Base-by-base conservation (phyloP, 2,329 filamentous ascomycete species). In the Coniella lustricola region DNA sequence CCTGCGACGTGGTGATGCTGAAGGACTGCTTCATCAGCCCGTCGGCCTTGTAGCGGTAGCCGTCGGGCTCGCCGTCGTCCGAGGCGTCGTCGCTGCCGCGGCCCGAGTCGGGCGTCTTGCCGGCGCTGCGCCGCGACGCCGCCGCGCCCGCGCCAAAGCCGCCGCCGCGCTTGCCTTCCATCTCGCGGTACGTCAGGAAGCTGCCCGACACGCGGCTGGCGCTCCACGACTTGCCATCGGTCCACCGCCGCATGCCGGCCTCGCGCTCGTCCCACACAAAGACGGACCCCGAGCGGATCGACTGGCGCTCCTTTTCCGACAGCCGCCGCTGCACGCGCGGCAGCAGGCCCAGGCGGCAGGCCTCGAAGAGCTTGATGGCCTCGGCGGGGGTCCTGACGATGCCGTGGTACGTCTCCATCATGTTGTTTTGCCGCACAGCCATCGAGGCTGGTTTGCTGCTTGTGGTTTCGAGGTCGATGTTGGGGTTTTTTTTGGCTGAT, bases 221-320 rank as follows among this genome's bases (percentile, higher is more conserved):
- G 62, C 91, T 97, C 93, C 93, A 98, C 32, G 91, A 97, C 67
- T 98, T 98, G 49, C 93, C 93, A 60, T 98, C 93, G 0, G 93
- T 98, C 93, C 93, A 98, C 67, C 93, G 77, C 61, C 93, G 80
- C 93, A 98, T 98, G 57, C 93, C 93, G 10, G 93, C 93, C 72
- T 98, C 93, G 59, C 91, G 77, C 73, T 98, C 93, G 66, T 98
- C 93, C 93, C 93, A 98, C n/a, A 98, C 93, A 61, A 97, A 98
- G 3, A 98, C 91, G 0, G 93, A 98, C 37, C 93, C 93, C 1
- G 91, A 95, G 62, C 89, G 85, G 65, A 98, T 98, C 3, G 89
- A 89, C 64, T 96, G 90, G 53, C 93, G 81, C 70, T 98, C 93
- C 70, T 97, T 97, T 68, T 98, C 93, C 3, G 93, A 97, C 51